Evolutionary conservation across 139 green algal species (phyloP).

Genomic region (Astrephomene gubernaculifera): DNA sequence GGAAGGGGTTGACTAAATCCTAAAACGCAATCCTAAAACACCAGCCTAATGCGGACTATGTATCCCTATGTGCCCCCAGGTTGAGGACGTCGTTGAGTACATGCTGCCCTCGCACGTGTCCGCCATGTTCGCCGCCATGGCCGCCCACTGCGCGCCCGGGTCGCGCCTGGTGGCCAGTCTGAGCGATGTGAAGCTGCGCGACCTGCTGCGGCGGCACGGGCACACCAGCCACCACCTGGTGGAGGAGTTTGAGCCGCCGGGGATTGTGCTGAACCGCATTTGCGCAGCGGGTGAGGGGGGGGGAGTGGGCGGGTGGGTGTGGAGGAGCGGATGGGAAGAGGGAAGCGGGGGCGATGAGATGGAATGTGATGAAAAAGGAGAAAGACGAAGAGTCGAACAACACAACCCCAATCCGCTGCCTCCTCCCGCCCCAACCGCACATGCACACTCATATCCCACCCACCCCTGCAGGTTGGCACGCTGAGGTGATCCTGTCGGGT

Average conservation of each 20-base stretch:
- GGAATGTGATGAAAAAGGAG: too few relatives aligned
- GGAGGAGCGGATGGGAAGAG: background rate
- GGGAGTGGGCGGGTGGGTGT: background rate
- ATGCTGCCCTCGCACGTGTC: conserved; percentile 46
- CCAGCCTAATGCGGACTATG: too few relatives aligned
- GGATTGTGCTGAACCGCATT: conserved; percentile 53
- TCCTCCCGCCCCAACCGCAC: background rate
- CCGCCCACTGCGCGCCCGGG: conserved; percentile 30
- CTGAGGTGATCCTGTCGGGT: conserved; percentile 52
- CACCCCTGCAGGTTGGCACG: conserved; percentile 40
- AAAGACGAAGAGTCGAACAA: too few relatives aligned
- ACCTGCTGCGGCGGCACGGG: conserved; percentile 55
- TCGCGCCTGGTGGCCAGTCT: conserved; percentile 42
- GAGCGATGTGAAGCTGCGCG: conserved; percentile 48
- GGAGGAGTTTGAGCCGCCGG: conserved; percentile 55
- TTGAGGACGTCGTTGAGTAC: conserved; percentile 61
- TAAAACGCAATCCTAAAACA: too few relatives aligned
- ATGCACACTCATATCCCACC: background rate
- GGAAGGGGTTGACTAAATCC: too few relatives aligned
- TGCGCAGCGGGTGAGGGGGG: background rate
- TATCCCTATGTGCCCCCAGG: background rate
- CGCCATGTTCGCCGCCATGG: conserved; percentile 48
- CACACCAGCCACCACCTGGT: conserved; percentile 54
- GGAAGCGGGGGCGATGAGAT: too few relatives aligned
- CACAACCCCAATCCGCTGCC: background rate